A percentile compares a stretch with the other conserved stretches of the same genome.
phyloP scores from a whole-genome alignment of 148 eudicot genomes.

The Suaeda aralocaspica region DNA sequence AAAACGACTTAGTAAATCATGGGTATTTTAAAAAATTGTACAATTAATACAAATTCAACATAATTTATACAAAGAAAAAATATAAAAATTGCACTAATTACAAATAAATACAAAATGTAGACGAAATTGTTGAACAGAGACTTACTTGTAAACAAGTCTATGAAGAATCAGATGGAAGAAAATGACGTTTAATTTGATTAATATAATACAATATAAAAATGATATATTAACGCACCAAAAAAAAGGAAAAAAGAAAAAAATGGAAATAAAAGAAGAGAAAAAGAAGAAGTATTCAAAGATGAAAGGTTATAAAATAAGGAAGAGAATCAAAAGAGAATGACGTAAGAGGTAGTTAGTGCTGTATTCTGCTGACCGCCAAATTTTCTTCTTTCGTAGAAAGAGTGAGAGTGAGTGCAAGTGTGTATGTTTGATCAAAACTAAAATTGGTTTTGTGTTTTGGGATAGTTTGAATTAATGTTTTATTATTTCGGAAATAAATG shows the following conservation, averaged over 20 bases:
- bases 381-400: slow-evolving; percentile 17
- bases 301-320: slow-evolving; percentile 1
- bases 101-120: slow-evolving; percentile 7
- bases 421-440: not conserved
- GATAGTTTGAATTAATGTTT: not conserved
- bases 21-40: slow-evolving; percentile 5
- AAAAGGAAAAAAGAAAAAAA: slow-evolving; percentile 10
- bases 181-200: slow-evolving; percentile 20
- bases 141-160: slow-evolving; percentile 29
- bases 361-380: slow-evolving; percentile 33
- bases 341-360: slow-evolving; percentile 13
- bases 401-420: slow-evolving; percentile 1
- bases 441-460: no score
- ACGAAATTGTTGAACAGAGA: slow-evolving; percentile 33
- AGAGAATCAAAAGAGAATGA: slow-evolving; percentile 14
- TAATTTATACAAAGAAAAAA: not conserved
- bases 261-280: slow-evolving; percentile 3
- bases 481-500: not conserved
- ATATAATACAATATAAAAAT: no score
- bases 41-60: slow-evolving; percentile 9
- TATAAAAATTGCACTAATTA: not conserved
- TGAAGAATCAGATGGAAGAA: slow-evolving; percentile 26
- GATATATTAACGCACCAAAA: not conserved
- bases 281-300: slow-evolving; percentile 15
- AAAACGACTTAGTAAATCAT: slow-evolving; percentile 25